A percentile compares a stretch with the other conserved stretches of the same genome.
Conservation (phyloP, 1,139 yeast genomes). For the Pichia sp. region DNA sequence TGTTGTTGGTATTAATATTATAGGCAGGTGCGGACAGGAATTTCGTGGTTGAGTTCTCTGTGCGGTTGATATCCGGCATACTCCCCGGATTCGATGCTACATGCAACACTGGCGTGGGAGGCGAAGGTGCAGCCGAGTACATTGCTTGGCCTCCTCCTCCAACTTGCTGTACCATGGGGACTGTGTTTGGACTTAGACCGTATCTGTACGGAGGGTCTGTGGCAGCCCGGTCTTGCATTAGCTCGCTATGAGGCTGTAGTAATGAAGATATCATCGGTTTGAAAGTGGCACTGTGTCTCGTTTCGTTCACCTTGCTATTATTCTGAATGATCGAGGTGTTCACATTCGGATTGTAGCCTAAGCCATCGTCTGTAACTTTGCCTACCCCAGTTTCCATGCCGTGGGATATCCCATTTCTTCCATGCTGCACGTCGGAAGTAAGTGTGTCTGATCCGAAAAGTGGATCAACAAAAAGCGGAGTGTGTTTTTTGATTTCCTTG, state of each 20-base stretch:
- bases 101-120: conserved; percentile 11
- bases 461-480: conserved; percentile 9
- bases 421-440: background rate
- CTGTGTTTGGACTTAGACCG: background rate
- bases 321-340: too few species aligned
- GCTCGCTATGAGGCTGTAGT: background rate
- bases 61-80: background rate
- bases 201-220: background rate
- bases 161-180: too few species aligned
- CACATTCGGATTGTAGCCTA: too few species aligned
- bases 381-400: background rate
- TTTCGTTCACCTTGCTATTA: conserved; percentile 3
- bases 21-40: background rate
- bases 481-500: conserved; percentile 14
- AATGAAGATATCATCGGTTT: conserved; percentile 3
- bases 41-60: background rate
- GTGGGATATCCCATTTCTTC: background rate
- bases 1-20: too few species aligned
- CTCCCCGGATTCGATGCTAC: background rate
- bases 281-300: conserved; percentile 2
- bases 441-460: background rate
- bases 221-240: background rate
- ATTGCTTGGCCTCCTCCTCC: background rate
- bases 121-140: conserved; percentile 3
- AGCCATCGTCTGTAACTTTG: too few species aligned